These are phyloP conservation scores for Hylodesmum podocarpum DNA, from an alignment of 306 rosid genomes.

Conservation along the genomic window DNA sequence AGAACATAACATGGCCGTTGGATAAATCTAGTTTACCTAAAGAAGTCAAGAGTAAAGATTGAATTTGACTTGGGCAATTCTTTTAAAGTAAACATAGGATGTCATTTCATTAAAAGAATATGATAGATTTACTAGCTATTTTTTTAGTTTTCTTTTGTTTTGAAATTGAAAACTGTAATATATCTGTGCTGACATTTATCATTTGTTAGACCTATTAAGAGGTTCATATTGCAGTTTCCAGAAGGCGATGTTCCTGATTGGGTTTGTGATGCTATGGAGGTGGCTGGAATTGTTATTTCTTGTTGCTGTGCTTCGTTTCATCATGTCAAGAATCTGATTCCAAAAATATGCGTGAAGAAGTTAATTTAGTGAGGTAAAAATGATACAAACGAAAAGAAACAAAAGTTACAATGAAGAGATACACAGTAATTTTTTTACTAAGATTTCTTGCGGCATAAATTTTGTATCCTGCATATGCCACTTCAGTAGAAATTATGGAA, in stretches of 20 bases:
- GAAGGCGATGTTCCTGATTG: conserved; percentile 87
- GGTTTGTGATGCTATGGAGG: conserved; percentile 98
- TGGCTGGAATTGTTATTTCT: conserved; percentile 89
- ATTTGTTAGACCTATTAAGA: neutral
- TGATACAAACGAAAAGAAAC: conserved; percentile 6
- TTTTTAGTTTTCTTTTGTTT: neutral
- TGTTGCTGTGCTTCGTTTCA: conserved; percentile 64
- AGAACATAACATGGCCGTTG: neutral
- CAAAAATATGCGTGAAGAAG: neutral
- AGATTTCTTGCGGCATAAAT: conserved; percentile 43
- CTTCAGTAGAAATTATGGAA: conserved; percentile 19
- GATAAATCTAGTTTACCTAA: neutral
- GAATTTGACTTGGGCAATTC: neutral
- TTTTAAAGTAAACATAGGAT: neutral
- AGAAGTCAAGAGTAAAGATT: neutral
- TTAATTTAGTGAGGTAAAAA: conserved; percentile 1
- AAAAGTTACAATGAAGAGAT: conserved; percentile 16
- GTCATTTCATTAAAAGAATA: neutral
- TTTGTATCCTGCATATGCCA: conserved; percentile 55
- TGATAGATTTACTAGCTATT: neutral
- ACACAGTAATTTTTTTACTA: conserved; percentile 13
- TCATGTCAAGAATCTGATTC: conserved; percentile 31
- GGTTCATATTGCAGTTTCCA: conserved; percentile 64
- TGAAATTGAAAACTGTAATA: neutral
- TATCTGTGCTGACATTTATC: neutral